Evolutionary conservation across 2,329 filamentous ascomycete species (phyloP), one percentile per base, ranked within the genome.

Genomic region (Aspergillus viridinutans): DNA sequence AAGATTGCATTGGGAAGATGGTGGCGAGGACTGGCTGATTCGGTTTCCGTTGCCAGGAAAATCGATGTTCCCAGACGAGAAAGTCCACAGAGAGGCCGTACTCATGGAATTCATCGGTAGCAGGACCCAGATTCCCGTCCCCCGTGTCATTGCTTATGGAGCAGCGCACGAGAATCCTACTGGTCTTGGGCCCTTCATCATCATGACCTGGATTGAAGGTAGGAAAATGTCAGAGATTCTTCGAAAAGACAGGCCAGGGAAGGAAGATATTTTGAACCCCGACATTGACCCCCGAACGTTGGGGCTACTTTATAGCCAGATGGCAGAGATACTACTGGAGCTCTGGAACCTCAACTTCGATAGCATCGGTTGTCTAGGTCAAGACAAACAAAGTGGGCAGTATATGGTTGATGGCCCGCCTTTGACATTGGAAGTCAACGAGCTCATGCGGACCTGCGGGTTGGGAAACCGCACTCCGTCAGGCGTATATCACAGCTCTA

Each of bases 61-160:
- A 20, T 57, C 57, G 12, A 54, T 60, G 53, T 52, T 57, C n/a
- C n/a, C 54, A 8, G 54, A 61, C 5, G 55, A 63, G 12, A 63
- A 61, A 26, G 48, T 58, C 1, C 28, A 14, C 5, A 53, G 42
- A 9, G 61, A 63, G 49, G 57, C 45, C 1, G 10, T 49, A 0
- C 2, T 54, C 2, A 57, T 63, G 55, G 48, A 52, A 26, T 51
- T 49, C 9, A 43, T 63, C 4, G 54, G 48, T 1, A 23, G 26
- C 0, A 54, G 55, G 2, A 58, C 52, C 3, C 6, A 12, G 1
- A 60, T 61, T n/a, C 61, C 59, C 1, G 56, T 61, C 2, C 61
- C 59, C 1, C 29, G 49, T 1, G 40, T 60, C n/a, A 50, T 58
- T 20, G 51, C 20, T 1, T 55, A 42, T 14, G 55, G 56, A 7